phyloP scores from a whole-genome alignment of 83 land plant genomes.

The Picea abies region DNA sequence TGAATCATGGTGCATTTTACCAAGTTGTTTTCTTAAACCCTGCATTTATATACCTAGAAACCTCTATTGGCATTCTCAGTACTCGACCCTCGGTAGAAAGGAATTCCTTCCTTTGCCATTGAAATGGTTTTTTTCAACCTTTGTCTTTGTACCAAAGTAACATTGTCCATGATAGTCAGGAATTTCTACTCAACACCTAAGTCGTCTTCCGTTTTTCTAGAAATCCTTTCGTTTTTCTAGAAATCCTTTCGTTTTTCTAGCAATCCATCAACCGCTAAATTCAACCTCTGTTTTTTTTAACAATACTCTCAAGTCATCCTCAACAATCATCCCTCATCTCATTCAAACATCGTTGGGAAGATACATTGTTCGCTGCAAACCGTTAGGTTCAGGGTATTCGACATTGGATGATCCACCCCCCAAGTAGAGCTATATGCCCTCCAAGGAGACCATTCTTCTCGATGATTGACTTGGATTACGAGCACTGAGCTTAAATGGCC shows the following conservation, averaged over 20 bases:
- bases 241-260: not conserved
- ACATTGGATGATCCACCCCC: constrained; percentile 72
- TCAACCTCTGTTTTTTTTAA: not conserved
- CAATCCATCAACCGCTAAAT: not conserved
- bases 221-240: no score
- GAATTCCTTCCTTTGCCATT: no score
- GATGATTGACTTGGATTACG: constrained; percentile 68
- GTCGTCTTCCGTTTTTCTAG: not conserved
- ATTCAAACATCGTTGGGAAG: not conserved
- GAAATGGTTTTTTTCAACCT: not conserved
- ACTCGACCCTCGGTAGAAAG: no score
- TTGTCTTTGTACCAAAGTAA: not conserved
- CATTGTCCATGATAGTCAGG: not conserved
- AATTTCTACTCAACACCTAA: not conserved
- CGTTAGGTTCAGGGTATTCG: constrained; percentile 59
- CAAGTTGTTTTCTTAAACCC: no score
- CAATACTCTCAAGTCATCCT: not conserved
- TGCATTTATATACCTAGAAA: no score
- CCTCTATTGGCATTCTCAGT: no score
- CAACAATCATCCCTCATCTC: not conserved
- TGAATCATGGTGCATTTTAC: no score
- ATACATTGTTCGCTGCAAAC: constrained; percentile 28
- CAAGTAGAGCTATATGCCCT: constrained; percentile 76
- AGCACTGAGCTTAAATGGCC: constrained; percentile 39
- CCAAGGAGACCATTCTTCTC: constrained; percentile 68